These are phyloP conservation scores for Penicillium fuscoglaucum DNA, from an alignment of 2,329 filamentous ascomycete genomes.

Conservation along the genomic window DNA sequence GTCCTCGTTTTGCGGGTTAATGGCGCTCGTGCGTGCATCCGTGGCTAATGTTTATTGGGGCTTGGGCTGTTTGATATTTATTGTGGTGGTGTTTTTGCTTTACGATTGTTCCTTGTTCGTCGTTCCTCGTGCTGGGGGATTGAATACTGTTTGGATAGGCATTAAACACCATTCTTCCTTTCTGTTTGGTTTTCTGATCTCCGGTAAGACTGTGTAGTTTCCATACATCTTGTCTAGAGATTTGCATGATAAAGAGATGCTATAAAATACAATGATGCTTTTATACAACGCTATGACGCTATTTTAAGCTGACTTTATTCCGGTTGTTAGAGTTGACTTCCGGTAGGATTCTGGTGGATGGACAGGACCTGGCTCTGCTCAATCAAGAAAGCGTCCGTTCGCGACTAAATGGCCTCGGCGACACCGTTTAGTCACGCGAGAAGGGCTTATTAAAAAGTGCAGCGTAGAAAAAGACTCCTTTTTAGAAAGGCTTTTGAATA, in stretches of 20 bases:
- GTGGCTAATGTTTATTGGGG: slow-evolving; percentile 3
- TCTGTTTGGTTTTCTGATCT: neutral
- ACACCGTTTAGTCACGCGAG: no score
- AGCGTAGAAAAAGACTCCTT: no score
- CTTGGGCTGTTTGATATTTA: neutral
- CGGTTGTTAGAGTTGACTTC: no score
- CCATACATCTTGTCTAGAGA: neutral
- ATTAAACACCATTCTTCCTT: neutral
- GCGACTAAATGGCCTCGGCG: no score
- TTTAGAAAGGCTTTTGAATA: no score
- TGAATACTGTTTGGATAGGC: neutral
- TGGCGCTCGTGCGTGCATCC: neutral
- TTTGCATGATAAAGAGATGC: neutral
- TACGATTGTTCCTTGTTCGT: neutral
- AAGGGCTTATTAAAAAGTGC: no score
- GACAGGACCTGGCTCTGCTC: no score
- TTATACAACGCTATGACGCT: slow-evolving; percentile 2
- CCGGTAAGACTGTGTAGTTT: neutral
- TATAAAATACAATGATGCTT: neutral
- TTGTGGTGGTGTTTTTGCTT: neutral
- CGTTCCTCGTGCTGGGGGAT: neutral
- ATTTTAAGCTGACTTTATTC: neutral
- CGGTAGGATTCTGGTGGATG: no score
- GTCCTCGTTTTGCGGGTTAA: neutral
- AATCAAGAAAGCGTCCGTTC: no score